phyloP scores from a whole-genome alignment of 2,329 filamentous ascomycete genomes.

The Hypoxylon sp. region DNA sequence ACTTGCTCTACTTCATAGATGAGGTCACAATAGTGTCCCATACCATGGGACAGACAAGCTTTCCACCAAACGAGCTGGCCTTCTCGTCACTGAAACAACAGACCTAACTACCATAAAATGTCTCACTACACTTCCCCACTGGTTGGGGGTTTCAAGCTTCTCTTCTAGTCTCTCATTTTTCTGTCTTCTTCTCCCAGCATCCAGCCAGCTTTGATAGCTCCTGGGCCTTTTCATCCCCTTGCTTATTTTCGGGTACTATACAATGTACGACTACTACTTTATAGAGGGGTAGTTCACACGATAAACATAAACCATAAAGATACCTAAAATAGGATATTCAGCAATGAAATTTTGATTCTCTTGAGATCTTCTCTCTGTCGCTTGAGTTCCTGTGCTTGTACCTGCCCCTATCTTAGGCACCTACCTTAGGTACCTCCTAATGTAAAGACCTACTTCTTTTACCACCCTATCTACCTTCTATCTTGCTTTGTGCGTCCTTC shows the following conservation, averaged over 20 bases:
- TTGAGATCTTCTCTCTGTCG: neutral
- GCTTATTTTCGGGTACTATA: constrained; percentile 13
- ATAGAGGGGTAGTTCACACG: constrained; percentile 29
- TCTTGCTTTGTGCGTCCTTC: neutral
- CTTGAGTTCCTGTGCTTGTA: neutral
- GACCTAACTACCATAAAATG: constrained; percentile 11
- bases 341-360: constrained; percentile 7
- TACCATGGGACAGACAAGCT: neutral
- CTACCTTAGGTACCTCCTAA: neutral
- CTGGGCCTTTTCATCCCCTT: neutral
- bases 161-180: constrained; percentile 42
- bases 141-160: constrained; percentile 27
- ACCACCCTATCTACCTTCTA: neutral
- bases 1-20: neutral
- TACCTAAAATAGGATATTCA: constrained; percentile 10
- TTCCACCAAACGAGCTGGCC: constrained; percentile 7
- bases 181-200: constrained; percentile 4
- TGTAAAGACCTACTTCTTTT: neutral
- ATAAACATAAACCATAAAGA: constrained; percentile 18
- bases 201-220: constrained; percentile 27
- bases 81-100: constrained; percentile 8
- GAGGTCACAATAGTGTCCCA: no score
- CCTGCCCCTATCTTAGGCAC: neutral
- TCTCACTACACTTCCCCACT: constrained; percentile 15
- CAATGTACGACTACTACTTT: constrained; percentile 18